Conservation (phyloP, 495 filamentous ascomycete species). For the Lepraria neglecta region DNA sequence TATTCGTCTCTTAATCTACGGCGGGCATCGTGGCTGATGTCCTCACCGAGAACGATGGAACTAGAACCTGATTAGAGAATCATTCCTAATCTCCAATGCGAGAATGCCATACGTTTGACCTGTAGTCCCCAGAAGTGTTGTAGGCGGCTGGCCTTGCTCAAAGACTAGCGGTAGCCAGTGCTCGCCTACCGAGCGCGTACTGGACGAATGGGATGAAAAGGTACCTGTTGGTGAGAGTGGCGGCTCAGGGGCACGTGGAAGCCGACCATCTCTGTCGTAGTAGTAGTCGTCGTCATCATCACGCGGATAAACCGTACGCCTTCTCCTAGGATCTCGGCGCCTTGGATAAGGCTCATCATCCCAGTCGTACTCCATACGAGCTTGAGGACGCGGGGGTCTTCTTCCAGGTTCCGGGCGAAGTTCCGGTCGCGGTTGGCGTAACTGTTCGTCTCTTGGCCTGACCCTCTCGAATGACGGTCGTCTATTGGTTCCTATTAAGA, state of each 20-base stretch:
- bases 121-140: constrained; percentile 36
- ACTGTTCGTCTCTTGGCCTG: not conserved
- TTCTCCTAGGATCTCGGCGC: not conserved
- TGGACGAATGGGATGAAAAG: constrained; percentile 33
- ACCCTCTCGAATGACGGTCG: constrained; percentile 22
- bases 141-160: constrained; percentile 32
- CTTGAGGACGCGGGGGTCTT: not conserved
- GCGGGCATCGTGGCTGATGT: constrained; percentile 35
- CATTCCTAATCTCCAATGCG: not conserved
- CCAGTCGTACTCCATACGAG: not conserved
- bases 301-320: not conserved
- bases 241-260: constrained; percentile 37
- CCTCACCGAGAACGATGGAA: constrained; percentile 45
- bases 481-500: constrained; percentile 7
- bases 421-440: not conserved
- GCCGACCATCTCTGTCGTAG: not conserved
- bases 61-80: constrained; percentile 33
- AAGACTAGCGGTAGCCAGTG: constrained; percentile 54
- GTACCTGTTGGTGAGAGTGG: constrained; percentile 39
- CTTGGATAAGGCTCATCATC: not conserved
- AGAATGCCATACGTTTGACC: constrained; percentile 39
- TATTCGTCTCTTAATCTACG: constrained; percentile 36
- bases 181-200: constrained; percentile 30
- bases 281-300: constrained; percentile 15
- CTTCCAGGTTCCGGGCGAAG: not conserved